Conservation (phyloP, 2,329 filamentous ascomycete species). For the Cladosporium halotolerans region DNA sequence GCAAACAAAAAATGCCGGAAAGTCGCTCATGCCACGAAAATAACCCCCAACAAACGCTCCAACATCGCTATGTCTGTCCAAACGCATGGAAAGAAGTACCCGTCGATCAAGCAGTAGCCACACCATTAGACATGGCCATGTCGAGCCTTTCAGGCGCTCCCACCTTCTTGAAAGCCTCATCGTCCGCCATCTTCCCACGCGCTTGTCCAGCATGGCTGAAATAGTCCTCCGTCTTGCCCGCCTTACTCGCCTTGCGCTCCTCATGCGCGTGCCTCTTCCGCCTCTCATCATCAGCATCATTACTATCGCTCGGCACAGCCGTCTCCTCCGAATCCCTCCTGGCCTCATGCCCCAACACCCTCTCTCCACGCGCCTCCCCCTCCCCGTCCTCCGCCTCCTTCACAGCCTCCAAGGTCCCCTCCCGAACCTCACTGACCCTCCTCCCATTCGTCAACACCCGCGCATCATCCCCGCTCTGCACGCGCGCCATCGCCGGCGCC, state of each 20-base stretch:
- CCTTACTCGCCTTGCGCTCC: neutral
- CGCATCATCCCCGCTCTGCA: constrained; percentile 8
- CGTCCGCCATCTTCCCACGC: neutral
- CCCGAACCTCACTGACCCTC: constrained; percentile 14
- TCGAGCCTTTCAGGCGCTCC: constrained; percentile 2
- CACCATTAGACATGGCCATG: constrained; percentile 3
- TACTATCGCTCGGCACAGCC: constrained; percentile 10
- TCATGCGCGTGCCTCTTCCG: neutral
- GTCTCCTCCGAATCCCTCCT: constrained; percentile 9
- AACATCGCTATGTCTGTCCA: too few species aligned
- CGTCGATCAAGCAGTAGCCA: neutral
- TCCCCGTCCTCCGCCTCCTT: neutral
- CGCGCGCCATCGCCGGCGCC: constrained; percentile 24
- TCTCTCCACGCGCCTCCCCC: neutral
- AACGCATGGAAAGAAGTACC: too few species aligned
- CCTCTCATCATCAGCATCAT: neutral
- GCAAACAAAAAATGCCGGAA: too few species aligned
- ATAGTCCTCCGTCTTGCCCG: neutral
- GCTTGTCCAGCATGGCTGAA: neutral
- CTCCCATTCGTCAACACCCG: constrained; percentile 16
- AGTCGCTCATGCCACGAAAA: too few species aligned
- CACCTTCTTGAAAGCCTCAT: neutral
- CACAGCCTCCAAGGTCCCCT: neutral
- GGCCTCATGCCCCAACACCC: neutral
- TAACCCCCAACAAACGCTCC: too few species aligned